Conservation (phyloP, 257 asterid genomes). For the Gentiana straminea region DNA sequence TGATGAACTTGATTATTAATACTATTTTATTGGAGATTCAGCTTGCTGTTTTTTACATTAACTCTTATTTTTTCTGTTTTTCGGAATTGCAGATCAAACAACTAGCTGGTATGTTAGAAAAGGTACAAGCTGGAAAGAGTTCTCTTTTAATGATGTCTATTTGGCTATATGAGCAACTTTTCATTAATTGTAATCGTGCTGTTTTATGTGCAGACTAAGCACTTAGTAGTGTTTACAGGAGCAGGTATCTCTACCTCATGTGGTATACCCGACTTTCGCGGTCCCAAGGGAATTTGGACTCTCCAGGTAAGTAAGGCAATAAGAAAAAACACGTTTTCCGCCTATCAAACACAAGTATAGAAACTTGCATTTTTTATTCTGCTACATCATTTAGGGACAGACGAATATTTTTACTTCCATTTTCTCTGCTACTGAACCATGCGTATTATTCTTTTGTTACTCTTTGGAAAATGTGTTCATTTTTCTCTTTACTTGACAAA, state of each 20-base stretch:
- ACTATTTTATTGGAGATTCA: too few species aligned
- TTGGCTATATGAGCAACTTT: conserved; percentile 11
- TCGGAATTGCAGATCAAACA: conserved; percentile 56
- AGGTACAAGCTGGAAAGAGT: conserved; percentile 35
- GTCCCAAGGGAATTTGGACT: conserved; percentile 98
- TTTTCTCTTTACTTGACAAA: too few species aligned
- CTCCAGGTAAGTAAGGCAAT: conserved; percentile 53
- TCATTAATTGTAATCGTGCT: conserved; percentile 17
- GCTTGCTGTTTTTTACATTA: too few species aligned
- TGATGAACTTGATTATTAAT: too few species aligned
- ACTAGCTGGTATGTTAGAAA: conserved; percentile 57
- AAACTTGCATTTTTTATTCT: too few species aligned
- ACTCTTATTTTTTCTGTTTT: not conserved
- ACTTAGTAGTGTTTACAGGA: conserved; percentile 93
- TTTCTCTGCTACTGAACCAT: too few species aligned
- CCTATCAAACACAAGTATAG: too few species aligned
- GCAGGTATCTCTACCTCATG: conserved; percentile 97
- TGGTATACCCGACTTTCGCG: conserved; percentile 99
- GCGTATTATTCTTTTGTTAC: too few species aligned
- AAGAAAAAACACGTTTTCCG: too few species aligned
- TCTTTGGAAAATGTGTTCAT: too few species aligned
- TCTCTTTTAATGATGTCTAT: not conserved
- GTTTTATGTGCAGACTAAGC: conserved; percentile 70
- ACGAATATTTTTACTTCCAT: too few species aligned
- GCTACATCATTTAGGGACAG: too few species aligned